Base-by-base conservation (phyloP, 805 yeast species). In the Kluyveromyces aestuarii region DNA sequence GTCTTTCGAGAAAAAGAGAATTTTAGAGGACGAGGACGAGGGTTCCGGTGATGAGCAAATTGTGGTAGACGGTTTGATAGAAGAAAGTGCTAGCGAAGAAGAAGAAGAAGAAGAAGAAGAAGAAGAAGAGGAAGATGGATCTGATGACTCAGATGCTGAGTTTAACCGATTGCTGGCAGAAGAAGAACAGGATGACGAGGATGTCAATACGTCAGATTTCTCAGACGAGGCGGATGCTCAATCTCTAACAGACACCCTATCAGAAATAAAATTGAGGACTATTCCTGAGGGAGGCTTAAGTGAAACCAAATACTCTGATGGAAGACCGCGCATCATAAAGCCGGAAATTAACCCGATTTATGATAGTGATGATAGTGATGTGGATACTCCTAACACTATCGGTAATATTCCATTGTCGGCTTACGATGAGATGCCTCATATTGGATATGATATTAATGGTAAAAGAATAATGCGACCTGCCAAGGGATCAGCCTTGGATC, bases 401-500 rank as follows among this genome's bases (percentile, higher is more conserved):
- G 99, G 99, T 45, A 87, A 93, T 63, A 78, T 93, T 50, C 98
- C 99, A 45, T 61, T 93, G 18, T 79, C 91, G 17, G 96, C 96
- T 1, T 93, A 93, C 64, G 99, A 93, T 48, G 96, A 90, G 67
- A 85, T 84, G 82, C 99, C 99, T 1, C 99, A 93, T 64, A 81
- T 93, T 51, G 98, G 99, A 50, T 93, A 93, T 67, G 91, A 88
- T 65, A 90, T 93, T 60, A 93, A 93, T 64, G 99, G 99, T 61
- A 91, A 90, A 65, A 80, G 99, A 63, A 90, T 93, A 62, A 91
- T 93, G 98, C 81, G 99, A 67, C 99, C 99, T 11, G 99, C 98
- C 9, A 84, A 87, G 60, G 96, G 97, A 13, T 81, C 95, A 50
- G 99, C 98, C 1, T 75, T 93, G 55, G 98, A 93, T 61, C 85